Evolutionary conservation across 2,329 filamentous ascomycete genomes (phyloP).

Genomic region (Calonectria pauciramosa): DNA sequence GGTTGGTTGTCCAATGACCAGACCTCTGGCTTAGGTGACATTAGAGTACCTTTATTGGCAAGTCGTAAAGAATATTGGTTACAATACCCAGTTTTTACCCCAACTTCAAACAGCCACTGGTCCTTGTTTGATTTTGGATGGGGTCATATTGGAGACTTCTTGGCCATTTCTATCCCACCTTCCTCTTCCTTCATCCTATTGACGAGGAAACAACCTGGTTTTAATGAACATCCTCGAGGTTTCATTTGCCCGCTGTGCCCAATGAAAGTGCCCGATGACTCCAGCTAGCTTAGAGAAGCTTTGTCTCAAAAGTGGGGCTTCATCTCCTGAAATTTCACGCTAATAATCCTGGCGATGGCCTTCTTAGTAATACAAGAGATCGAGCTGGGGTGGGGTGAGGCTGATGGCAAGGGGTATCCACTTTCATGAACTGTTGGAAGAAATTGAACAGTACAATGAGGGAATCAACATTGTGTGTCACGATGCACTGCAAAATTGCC

Average conservation of each 20-base stretch:
- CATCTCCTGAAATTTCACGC: slow-evolving; percentile 3
- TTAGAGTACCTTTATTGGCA: too few relatives aligned
- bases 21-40: background rate
- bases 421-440: background rate
- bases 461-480: too few relatives aligned
- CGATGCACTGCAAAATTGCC: background rate
- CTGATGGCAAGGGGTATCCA: background rate
- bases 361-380: background rate
- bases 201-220: background rate
- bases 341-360: background rate
- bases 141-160: background rate
- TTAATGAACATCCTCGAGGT: background rate
- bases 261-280: background rate
- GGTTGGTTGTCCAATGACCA: too few relatives aligned
- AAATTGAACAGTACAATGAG: background rate
- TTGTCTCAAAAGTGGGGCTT: background rate
- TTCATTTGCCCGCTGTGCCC: background rate
- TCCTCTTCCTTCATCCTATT: background rate
- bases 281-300: background rate
- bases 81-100: background rate
- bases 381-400: background rate
- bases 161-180: background rate
- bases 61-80: background rate
- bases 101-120: background rate
- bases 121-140: slow-evolving; percentile 1